Evolutionary conservation across 345 rosid genomes (phyloP).

Genomic region (Rhodomyrtus tomentosa): DNA sequence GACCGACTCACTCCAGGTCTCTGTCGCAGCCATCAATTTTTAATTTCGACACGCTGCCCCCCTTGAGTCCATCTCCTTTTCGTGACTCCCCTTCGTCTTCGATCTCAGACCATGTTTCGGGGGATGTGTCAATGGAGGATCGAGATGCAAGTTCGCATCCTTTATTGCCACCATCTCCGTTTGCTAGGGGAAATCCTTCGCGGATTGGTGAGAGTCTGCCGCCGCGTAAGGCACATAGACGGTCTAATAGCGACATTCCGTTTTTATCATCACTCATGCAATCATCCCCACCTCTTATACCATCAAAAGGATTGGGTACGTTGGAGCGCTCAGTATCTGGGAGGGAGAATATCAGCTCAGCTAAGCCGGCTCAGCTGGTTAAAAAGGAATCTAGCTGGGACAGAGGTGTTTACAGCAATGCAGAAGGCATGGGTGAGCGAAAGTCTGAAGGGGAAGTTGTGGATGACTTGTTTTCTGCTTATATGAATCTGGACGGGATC

Average conservation of each 20-base stretch:
- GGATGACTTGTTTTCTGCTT: conserved; percentile 89
- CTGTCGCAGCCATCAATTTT: conserved; percentile 78
- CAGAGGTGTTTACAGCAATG: conserved; percentile 23
- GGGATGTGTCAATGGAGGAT: conserved; percentile 60
- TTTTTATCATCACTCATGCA: conserved; percentile 46
- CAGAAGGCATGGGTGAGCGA: conserved; percentile 66
- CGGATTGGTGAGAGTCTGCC: conserved; percentile 59
- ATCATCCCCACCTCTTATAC: conserved; percentile 51
- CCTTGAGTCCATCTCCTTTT: conserved; percentile 62
- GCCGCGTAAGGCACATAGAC: conserved; percentile 73
- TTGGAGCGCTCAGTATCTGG: conserved; percentile 38
- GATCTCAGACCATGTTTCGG: conserved; percentile 28
- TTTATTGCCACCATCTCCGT: conserved; percentile 62
- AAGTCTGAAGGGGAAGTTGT: conserved; percentile 68
- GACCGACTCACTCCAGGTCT: conserved; percentile 65
- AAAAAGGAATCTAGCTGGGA: conserved; percentile 50
- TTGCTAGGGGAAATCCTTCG: conserved; percentile 26
- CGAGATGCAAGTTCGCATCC: conserved; percentile 42
- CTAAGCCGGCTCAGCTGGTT: conserved; percentile 33
- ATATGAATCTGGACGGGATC: conserved; percentile 87
- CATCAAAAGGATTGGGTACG: conserved; percentile 29
- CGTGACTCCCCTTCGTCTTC: conserved; percentile 31
- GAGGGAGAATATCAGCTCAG: conserved; percentile 24
- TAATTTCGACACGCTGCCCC: conserved; percentile 73
- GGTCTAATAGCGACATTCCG: conserved; percentile 85